These are phyloP conservation scores for Sinapis alba DNA, from an alignment of 441 rosid species.

Conservation along the genomic window DNA sequence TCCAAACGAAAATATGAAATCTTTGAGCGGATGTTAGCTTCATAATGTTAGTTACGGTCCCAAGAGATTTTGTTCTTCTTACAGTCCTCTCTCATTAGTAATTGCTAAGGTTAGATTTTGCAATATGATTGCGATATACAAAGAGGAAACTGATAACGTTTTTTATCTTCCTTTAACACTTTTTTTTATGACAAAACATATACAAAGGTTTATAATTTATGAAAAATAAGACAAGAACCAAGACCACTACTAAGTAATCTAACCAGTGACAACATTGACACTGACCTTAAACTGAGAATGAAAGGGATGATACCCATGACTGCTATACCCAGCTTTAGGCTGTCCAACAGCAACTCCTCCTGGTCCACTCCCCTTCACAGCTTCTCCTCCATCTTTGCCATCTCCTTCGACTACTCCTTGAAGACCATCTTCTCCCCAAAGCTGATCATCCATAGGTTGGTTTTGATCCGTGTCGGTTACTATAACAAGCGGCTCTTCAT, in stretches of 20 bases:
- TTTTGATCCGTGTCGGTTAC: conserved; percentile 67
- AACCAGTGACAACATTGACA: conserved; percentile 56
- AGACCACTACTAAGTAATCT: conserved; percentile 38
- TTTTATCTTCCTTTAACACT: conserved; percentile 19
- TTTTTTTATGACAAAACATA: conserved; percentile 19
- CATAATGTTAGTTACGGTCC: conserved; percentile 22
- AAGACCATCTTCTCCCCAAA: conserved; percentile 69
- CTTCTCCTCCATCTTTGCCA: conserved; percentile 65
- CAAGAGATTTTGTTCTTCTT: conserved; percentile 14
- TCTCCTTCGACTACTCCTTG: conserved; percentile 54
- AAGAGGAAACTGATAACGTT: conserved; percentile 7
- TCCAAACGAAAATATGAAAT: conserved; percentile 21
- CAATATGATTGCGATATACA: conserved; percentile 12
- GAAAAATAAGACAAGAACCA: conserved; percentile 40
- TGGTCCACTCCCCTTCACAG: conserved; percentile 50
- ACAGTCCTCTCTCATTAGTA: conserved; percentile 3
- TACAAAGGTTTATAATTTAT: conserved; percentile 40
- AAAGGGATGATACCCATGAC: conserved; percentile 89
- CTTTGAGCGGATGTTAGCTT: conserved; percentile 14
- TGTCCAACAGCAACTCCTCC: conserved; percentile 45
- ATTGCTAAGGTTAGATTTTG: conserved; percentile 13
- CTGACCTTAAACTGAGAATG: conserved; percentile 99
- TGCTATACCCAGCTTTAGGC: conserved; percentile 79
- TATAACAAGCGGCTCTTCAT: conserved; percentile 83
- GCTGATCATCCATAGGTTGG: conserved; percentile 64